Conservation (phyloP, 2,329 filamentous ascomycete genomes). For the Hansfordia pulvinata region DNA sequence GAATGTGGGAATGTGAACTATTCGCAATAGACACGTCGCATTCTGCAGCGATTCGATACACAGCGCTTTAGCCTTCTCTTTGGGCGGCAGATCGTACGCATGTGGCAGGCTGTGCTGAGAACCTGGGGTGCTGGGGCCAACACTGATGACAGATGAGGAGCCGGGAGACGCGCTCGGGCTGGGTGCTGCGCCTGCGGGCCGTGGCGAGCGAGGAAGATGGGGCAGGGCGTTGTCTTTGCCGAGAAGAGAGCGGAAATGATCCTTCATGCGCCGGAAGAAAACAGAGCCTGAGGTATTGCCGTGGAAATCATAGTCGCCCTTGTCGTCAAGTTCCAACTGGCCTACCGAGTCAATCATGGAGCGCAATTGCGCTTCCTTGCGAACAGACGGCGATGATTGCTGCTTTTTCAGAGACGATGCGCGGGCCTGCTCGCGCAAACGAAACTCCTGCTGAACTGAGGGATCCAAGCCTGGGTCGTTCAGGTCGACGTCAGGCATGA, state of each 20-base stretch:
- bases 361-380: constrained; percentile 58
- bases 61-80: constrained; percentile 32
- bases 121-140: constrained; percentile 23
- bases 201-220: constrained; percentile 39
- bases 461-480: constrained; percentile 75
- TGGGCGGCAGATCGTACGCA: constrained; percentile 56
- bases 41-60: constrained; percentile 23
- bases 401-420: constrained; percentile 25
- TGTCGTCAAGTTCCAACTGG: constrained; percentile 80
- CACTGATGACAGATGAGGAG: no score
- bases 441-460: constrained; percentile 56
- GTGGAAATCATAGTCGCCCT: constrained; percentile 88
- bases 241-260: constrained; percentile 70
- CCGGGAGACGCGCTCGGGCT: constrained; percentile 55
- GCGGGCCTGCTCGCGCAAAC: constrained; percentile 37
- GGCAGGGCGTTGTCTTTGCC: constrained; percentile 47
- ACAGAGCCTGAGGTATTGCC: constrained; percentile 85
- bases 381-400: constrained; percentile 13
- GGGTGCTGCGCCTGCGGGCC: constrained; percentile 35
- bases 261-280: constrained; percentile 75
- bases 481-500: constrained; percentile 74
- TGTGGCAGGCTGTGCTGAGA: no score
- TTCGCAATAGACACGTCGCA: constrained; percentile 31
- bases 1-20: constrained; percentile 60
- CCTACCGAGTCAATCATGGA: constrained; percentile 94